Conservation (phyloP, 2,329 filamentous ascomycete species). For the Aaosphaeria pasadenensis region DNA sequence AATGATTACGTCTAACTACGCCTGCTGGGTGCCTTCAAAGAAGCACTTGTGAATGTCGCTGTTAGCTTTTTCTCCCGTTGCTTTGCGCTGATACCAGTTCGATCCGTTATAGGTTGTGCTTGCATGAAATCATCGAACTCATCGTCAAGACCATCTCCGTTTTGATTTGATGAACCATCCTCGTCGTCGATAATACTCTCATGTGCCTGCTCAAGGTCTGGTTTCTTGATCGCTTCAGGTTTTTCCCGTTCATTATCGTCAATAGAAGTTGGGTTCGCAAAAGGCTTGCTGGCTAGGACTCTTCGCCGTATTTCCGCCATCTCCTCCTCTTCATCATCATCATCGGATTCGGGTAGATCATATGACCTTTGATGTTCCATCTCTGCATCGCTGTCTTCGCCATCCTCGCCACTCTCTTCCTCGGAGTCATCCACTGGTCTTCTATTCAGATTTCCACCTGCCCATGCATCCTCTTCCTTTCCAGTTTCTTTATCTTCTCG, state of each 20-base stretch:
- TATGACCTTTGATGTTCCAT: slow-evolving; percentile 63
- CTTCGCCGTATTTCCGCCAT: slow-evolving; percentile 91
- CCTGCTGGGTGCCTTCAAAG: slow-evolving; percentile 19
- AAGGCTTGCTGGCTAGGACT: slow-evolving; percentile 88
- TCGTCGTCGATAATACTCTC: slow-evolving; percentile 33
- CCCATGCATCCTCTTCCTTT: slow-evolving; percentile 73
- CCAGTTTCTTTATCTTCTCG: slow-evolving; percentile 61
- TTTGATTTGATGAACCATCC: slow-evolving; percentile 56
- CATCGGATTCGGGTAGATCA: slow-evolving; percentile 69
- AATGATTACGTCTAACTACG: no score
- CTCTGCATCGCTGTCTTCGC: slow-evolving; percentile 39
- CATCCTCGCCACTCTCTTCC: slow-evolving; percentile 50
- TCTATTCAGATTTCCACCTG: slow-evolving; percentile 83
- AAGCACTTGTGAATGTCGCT: slow-evolving; percentile 32
- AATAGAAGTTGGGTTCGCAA: slow-evolving; percentile 57
- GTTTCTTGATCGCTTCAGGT: slow-evolving; percentile 60
- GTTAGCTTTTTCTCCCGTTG: slow-evolving; percentile 46
- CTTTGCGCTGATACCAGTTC: slow-evolving; percentile 68
- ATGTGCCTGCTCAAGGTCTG: background rate
- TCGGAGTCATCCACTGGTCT: slow-evolving; percentile 43
- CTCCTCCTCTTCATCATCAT: slow-evolving; percentile 64
- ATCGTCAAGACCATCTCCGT: slow-evolving; percentile 60
- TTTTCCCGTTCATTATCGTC: slow-evolving; percentile 48
- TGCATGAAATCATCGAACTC: slow-evolving; percentile 93
- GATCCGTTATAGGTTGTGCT: slow-evolving; percentile 84